Percentiles rank a stretch among this genome's conserved stretches.
These are phyloP conservation scores for Gossypium davidsonii DNA, from an alignment of 441 rosid species.

Conservation along the genomic window DNA sequence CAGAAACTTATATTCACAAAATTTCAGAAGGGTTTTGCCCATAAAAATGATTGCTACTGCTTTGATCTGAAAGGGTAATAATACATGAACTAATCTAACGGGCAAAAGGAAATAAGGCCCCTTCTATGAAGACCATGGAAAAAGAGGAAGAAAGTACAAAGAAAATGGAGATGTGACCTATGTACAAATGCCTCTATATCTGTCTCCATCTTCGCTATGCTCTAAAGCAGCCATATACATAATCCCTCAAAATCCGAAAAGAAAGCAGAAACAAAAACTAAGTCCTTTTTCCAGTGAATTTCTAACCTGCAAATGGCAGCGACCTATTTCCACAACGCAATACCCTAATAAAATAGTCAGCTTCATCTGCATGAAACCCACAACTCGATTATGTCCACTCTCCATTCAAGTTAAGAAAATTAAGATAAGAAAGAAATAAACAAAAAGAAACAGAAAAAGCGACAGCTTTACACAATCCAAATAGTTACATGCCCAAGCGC, in stretches of 20 bases:
- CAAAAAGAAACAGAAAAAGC: neutral
- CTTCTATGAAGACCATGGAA: conserved; percentile 24
- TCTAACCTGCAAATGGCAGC: conserved; percentile 24
- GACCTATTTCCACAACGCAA: conserved; percentile 21
- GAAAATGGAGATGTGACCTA: conserved; percentile 48
- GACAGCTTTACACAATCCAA: neutral
- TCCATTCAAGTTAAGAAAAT: conserved; percentile 6
- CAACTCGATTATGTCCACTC: conserved; percentile 12
- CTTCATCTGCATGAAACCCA: conserved; percentile 46
- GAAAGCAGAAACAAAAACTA: conserved; percentile 4
- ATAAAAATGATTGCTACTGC: conserved; percentile 39
- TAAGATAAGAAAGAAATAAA: neutral
- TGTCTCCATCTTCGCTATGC: conserved; percentile 44
- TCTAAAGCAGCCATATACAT: conserved; percentile 61
- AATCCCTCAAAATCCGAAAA: conserved; percentile 21
- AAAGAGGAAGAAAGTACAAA: conserved; percentile 18
- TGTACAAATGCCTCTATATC: conserved; percentile 48
- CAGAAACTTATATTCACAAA: conserved; percentile 50
- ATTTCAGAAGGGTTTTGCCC: conserved; percentile 44
- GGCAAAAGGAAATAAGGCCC: conserved; percentile 31
- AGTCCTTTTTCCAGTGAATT: conserved; percentile 13
- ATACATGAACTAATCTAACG: conserved; percentile 46
- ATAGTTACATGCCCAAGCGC: neutral
- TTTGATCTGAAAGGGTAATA: conserved; percentile 38
- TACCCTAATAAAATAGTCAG: conserved; percentile 39